Conservation (phyloP, 139 green algal species). For the Yamagishiella unicocca region DNA sequence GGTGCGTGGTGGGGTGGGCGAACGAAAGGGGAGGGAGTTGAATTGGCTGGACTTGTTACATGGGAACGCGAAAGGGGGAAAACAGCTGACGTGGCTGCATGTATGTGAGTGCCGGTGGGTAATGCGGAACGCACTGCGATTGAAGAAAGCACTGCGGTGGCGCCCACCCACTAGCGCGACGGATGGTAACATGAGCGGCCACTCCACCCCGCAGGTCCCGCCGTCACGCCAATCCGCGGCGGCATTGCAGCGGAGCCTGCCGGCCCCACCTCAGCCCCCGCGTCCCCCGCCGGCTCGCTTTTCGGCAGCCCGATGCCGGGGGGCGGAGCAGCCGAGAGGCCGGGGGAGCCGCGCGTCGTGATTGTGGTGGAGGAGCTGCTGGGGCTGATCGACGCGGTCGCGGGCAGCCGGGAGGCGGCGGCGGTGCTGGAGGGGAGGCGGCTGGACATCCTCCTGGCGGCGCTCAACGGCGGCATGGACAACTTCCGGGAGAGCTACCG, state of each 20-base stretch:
- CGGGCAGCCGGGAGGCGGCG: not conserved
- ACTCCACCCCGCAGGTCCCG: too few relatives aligned
- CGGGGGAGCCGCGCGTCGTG: not conserved
- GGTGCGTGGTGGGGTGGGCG: not conserved
- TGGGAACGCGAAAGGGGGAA: too few relatives aligned
- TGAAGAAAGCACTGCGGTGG: too few relatives aligned
- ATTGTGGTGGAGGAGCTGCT: slow-evolving; percentile 22
- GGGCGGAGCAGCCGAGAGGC: not conserved
- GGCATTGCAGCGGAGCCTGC: too few relatives aligned
- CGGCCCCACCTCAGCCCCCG: not conserved
- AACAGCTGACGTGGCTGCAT: too few relatives aligned
- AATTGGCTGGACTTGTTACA: too few relatives aligned
- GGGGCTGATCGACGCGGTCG: slow-evolving; percentile 18
- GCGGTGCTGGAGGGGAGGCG: not conserved
- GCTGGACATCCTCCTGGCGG: not conserved
- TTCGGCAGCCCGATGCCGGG: not conserved
- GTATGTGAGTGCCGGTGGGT: too few relatives aligned
- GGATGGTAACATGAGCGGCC: too few relatives aligned
- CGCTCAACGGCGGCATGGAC: not conserved
- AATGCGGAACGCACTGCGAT: too few relatives aligned
- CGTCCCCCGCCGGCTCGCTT: not conserved
- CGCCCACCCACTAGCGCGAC: too few relatives aligned
- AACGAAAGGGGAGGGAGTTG: too few relatives aligned
- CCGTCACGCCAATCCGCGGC: too few relatives aligned
- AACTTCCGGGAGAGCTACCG: not conserved